Conservation (phyloP, 2,329 filamentous ascomycete genomes). For the Aureobasidium sp. region DNA sequence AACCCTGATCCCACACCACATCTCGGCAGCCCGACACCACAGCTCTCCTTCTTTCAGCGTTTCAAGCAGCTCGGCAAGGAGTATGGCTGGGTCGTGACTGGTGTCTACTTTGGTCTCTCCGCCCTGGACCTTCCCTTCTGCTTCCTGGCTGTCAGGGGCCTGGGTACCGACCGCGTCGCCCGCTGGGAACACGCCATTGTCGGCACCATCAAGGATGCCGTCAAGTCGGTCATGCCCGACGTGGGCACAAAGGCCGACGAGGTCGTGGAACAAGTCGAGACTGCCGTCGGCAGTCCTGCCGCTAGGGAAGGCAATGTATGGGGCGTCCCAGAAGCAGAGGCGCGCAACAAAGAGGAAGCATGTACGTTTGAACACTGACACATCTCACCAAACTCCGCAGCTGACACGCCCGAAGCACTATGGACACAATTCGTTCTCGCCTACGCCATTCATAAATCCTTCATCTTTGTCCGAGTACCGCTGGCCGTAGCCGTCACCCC, state of each 20-base stretch:
- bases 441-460: slow-evolving; percentile 95
- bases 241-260: slow-evolving; percentile 35
- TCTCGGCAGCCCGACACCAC: slow-evolving; percentile 23
- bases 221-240: slow-evolving; percentile 46
- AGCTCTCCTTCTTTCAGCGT: slow-evolving; percentile 48
- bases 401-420: slow-evolving; percentile 41
- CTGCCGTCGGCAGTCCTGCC: slow-evolving; percentile 31
- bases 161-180: slow-evolving; percentile 84
- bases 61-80: slow-evolving; percentile 81
- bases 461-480: slow-evolving; percentile 93
- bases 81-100: slow-evolving; percentile 88
- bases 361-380: slow-evolving; percentile 19
- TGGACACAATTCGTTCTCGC: slow-evolving; percentile 87
- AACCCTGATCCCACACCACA: slow-evolving; percentile 30
- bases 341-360: slow-evolving; percentile 21
- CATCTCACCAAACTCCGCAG: background rate
- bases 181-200: slow-evolving; percentile 62
- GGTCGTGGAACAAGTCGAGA: slow-evolving; percentile 15
- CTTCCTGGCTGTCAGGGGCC: slow-evolving; percentile 74
- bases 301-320: slow-evolving; percentile 22
- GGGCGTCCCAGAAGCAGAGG: slow-evolving; percentile 23
- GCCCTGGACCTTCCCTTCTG: slow-evolving; percentile 92
- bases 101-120: slow-evolving; percentile 80
- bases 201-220: slow-evolving; percentile 49
- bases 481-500: slow-evolving; percentile 84